These are phyloP conservation scores for Umbelopsis sp. DNA, from an alignment of 371 early-diverging fungal species.

Conservation along the genomic window DNA sequence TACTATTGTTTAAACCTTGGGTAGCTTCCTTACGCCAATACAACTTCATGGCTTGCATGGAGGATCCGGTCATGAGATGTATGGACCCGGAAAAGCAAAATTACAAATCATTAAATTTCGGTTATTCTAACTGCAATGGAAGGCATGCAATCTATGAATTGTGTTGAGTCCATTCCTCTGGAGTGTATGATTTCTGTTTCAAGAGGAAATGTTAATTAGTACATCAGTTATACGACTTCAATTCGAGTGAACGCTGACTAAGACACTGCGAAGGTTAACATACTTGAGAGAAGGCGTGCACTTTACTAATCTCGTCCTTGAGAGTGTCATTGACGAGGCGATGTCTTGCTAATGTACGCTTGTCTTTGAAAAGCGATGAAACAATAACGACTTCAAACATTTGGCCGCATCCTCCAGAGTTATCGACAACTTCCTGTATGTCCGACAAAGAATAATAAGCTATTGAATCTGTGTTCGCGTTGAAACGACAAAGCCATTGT, in stretches of 20 bases:
- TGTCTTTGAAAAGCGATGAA: constrained; percentile 71
- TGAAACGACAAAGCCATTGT: background rate
- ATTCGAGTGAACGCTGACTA: background rate
- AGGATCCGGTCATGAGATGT: too few relatives aligned
- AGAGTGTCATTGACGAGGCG: constrained; percentile 78
- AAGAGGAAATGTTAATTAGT: background rate
- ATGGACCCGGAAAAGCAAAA: background rate
- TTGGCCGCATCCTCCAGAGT: constrained; percentile 79
- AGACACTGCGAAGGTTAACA: background rate
- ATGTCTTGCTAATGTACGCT: constrained; percentile 72
- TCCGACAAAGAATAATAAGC: background rate
- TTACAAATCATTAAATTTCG: background rate
- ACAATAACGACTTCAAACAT: constrained; percentile 81
- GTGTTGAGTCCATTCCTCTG: constrained; percentile 62
- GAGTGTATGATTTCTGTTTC: constrained; percentile 71
- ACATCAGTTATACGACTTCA: background rate
- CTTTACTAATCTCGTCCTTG: constrained; percentile 75
- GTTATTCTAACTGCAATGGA: too few relatives aligned
- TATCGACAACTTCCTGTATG: constrained; percentile 57
- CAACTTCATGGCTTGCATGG: too few relatives aligned
- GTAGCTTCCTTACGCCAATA: too few relatives aligned
- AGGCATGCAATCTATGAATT: background rate
- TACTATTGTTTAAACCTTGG: too few relatives aligned
- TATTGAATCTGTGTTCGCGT: background rate
- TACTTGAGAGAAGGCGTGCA: constrained; percentile 88